Percentiles rank a stretch among this genome's conserved stretches.
phyloP scores from a whole-genome alignment of 345 rosid genomes.

The Cardamine occulta region DNA sequence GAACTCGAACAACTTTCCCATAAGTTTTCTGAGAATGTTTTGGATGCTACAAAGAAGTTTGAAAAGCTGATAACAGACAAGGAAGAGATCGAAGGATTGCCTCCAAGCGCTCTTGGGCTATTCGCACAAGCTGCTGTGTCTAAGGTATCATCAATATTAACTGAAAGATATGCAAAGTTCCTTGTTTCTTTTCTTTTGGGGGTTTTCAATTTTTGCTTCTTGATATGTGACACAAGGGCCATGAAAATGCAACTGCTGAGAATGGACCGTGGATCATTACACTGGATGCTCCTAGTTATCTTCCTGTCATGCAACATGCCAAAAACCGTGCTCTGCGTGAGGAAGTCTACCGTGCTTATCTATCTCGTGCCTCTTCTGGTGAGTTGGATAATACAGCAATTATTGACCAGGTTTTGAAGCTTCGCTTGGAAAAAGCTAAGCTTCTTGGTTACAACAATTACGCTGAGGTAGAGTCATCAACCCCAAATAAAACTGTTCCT shows the following conservation, averaged over 20 bases:
- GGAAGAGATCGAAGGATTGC: constrained; percentile 87
- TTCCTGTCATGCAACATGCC: constrained; percentile 88
- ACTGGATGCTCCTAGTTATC: constrained; percentile 78
- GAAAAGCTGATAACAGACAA: constrained; percentile 80
- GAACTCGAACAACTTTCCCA: constrained; percentile 80
- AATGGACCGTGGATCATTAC: constrained; percentile 90
- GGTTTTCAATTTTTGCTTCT: constrained; percentile 5
- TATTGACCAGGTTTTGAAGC: constrained; percentile 78
- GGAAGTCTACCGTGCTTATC: constrained; percentile 75
- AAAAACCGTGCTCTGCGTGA: constrained; percentile 77
- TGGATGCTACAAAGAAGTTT: constrained; percentile 93
- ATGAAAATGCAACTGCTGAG: constrained; percentile 80
- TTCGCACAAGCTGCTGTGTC: constrained; percentile 90
- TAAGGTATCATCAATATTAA: constrained; percentile 54
- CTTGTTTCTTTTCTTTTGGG: neutral
- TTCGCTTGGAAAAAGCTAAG: constrained; percentile 78
- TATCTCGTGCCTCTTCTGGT: constrained; percentile 77
- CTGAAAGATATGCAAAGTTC: constrained; percentile 2
- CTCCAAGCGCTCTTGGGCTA: constrained; percentile 77
- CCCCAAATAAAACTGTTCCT: constrained; percentile 8
- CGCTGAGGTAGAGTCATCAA: constrained; percentile 69
- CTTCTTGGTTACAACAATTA: constrained; percentile 76
- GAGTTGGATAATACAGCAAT: constrained; percentile 74
- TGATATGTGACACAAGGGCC: constrained; percentile 56
- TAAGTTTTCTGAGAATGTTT: constrained; percentile 81